Percentiles rank a stretch among this genome's conserved stretches.
Conservation (phyloP, 2,329 filamentous ascomycete species). For the Pezicula neosporulosa region DNA sequence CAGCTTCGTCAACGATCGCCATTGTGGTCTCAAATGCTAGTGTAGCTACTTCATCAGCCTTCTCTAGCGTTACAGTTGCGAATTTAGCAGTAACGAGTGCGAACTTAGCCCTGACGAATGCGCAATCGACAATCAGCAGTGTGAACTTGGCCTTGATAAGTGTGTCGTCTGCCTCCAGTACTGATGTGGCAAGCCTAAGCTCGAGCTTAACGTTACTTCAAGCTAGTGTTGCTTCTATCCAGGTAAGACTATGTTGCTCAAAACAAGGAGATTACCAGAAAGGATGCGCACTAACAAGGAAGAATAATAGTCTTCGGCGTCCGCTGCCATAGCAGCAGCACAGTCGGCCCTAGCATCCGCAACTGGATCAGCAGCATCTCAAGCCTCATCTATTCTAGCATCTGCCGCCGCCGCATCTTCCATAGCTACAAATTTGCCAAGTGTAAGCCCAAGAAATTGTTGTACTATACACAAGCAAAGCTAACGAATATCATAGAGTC, state of each 20-base stretch:
- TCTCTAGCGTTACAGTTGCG: slow-evolving; percentile 9
- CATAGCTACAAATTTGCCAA: background rate
- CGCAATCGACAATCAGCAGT: background rate
- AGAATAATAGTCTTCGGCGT: slow-evolving; percentile 8
- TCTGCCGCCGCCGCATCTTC: slow-evolving; percentile 1
- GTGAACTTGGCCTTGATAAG: slow-evolving; percentile 2
- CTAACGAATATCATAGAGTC: background rate
- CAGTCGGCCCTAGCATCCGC: slow-evolving; percentile 11
- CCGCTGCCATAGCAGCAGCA: slow-evolving; percentile 10
- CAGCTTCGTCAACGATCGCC: slow-evolving; percentile 7
- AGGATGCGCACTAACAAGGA: slow-evolving; percentile 1
- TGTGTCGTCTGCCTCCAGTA: slow-evolving; percentile 9
- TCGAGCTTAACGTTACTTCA: slow-evolving; percentile 9
- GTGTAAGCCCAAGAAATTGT: background rate
- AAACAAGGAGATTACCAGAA: background rate
- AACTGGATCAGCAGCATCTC: slow-evolving; percentile 10
- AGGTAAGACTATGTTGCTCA: slow-evolving; percentile 5
- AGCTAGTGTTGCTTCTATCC: slow-evolving; percentile 7
- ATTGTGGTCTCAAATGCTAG: slow-evolving; percentile 7
- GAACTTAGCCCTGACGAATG: slow-evolving; percentile 7
- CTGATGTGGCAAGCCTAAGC: slow-evolving; percentile 12
- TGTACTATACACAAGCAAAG: background rate
- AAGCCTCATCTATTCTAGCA: slow-evolving; percentile 11
- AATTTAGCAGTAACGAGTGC: slow-evolving; percentile 8
- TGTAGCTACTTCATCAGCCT: slow-evolving; percentile 12